Base-by-base conservation (phyloP, 495 filamentous ascomycete genomes). In the Cudoniella acicularis region DNA sequence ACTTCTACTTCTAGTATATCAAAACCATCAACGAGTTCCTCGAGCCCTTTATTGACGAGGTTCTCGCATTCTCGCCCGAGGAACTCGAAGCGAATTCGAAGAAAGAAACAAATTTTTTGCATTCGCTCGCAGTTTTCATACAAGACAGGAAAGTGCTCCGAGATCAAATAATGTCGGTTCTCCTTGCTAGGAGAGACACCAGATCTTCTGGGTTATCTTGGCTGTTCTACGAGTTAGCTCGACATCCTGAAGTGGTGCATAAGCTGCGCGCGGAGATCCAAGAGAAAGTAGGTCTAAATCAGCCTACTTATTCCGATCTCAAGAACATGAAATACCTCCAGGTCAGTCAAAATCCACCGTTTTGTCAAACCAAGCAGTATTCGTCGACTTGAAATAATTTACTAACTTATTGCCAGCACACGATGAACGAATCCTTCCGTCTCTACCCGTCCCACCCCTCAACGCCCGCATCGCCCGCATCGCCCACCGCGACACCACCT, bases 121-220 rank as follows among this genome's bases (percentile, higher is more conserved):
- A 93, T 65, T 87, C 83, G 3, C 79, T 94, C 0, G 87, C 87
- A n/a, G 74, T 78, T 49, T 88, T 87, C 70, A 92, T 87, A 0
- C 79, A 81, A 27, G 89, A 95, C 66, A 82, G 81, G 10, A 77
- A 77, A 30, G 79, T 87, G 36, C 74, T 96, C 13, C 87, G 86
- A 26, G 85, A 91, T 67, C 89, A 96, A 66, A 74, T 93, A 9
- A 77, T 92, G 40, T 83, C 84, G 61, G 83, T 96, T 40, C 80
- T 95, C 30, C 82, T 96, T 36, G 88, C 88, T 2, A 87, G 83
- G 22, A 82, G 88, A 49, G 88, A 92, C 69, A 90, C 88, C 3
- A 90, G 87, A 0, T 88, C 88, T 24, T 79, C 73, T 3, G 87
- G 87, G 0, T 76, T 96, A 0, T 84, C 83, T 1, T 94, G 86